A percentile compares a stretch with the other conserved stretches of the same genome.
phyloP scores from a whole-genome alignment of 1,139 yeast genomes.

The Blastobotrys elegans region DNA sequence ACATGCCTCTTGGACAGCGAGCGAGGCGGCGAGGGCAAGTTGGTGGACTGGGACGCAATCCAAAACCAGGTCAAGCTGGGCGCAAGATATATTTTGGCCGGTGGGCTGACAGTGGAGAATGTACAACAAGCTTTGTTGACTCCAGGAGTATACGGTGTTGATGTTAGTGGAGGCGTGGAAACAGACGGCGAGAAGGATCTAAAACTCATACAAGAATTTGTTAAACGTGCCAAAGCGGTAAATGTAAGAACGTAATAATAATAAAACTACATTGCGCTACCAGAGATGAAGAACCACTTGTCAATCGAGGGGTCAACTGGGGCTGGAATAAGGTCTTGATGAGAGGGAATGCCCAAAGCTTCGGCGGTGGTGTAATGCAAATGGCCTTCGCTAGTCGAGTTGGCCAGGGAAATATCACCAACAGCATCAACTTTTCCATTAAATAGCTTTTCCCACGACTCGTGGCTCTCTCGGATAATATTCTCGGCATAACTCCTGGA shows the following conservation, averaged over 20 bases:
- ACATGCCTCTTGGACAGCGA: constrained; percentile 78
- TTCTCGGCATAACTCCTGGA: constrained; percentile 69
- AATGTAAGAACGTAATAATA: constrained; percentile 34
- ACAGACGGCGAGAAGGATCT: constrained; percentile 67
- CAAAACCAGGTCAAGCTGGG: constrained; percentile 37
- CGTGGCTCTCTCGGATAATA: constrained; percentile 63
- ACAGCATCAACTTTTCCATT: constrained; percentile 45
- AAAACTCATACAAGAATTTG: constrained; percentile 53
- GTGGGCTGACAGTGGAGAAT: constrained; percentile 78
- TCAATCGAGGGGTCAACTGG: constrained; percentile 95
- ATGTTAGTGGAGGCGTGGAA: constrained; percentile 95
- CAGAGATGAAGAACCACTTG: constrained; percentile 99
- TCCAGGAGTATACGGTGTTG: constrained; percentile 71
- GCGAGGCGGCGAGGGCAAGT: constrained; percentile 84
- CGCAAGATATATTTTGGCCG: constrained; percentile 70
- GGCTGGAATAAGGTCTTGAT: constrained; percentile 64
- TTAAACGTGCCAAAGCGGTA: constrained; percentile 43
- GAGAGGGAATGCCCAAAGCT: constrained; percentile 47
- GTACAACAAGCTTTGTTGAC: constrained; percentile 48
- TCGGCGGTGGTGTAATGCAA: constrained; percentile 36
- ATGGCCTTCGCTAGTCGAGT: constrained; percentile 65
- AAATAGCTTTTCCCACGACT: constrained; percentile 68
- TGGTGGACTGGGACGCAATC: constrained; percentile 64
- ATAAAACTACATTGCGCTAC: constrained; percentile 42
- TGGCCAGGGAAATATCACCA: constrained; percentile 50